These are phyloP conservation scores for Neospermospora avenae DNA, from an alignment of 2,329 filamentous ascomycete species.

Conservation along the genomic window DNA sequence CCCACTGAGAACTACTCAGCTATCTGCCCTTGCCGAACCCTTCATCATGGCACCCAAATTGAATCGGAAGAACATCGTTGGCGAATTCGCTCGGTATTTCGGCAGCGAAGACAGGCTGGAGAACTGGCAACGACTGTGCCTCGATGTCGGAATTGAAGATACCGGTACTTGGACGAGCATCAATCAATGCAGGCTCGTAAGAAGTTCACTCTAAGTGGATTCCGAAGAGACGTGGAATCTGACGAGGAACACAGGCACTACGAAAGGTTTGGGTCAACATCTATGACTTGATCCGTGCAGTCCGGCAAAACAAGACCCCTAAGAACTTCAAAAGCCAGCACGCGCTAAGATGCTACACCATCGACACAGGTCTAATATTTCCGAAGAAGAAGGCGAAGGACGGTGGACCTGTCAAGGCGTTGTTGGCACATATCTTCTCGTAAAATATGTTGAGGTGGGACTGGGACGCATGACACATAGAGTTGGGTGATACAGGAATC, in stretches of 20 bases:
- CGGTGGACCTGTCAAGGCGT: constrained; percentile 39
- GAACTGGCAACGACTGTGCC: constrained; percentile 46
- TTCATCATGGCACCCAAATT: neutral
- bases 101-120: constrained; percentile 32
- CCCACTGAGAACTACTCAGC: neutral
- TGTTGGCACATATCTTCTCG: constrained; percentile 38
- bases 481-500: neutral
- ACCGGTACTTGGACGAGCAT: constrained; percentile 40
- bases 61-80: constrained; percentile 2
- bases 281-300: constrained; percentile 43
- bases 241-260: constrained; percentile 37
- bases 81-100: constrained; percentile 26
- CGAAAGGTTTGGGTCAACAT: constrained; percentile 47
- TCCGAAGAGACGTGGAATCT: neutral
- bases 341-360: constrained; percentile 39
- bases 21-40: neutral
- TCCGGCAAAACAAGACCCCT: constrained; percentile 31
- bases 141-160: constrained; percentile 41
- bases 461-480: neutral
- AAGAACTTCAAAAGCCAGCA: constrained; percentile 35
- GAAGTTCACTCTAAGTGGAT: neutral
- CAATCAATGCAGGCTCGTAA: constrained; percentile 44
- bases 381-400: constrained; percentile 44
- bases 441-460: no score
- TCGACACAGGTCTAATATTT: constrained; percentile 39